Percentiles rank a stretch among this genome's conserved stretches.
Evolutionary conservation across 768 basidiomycete species (phyloP).

Genomic region (Saitozyma sp.): DNA sequence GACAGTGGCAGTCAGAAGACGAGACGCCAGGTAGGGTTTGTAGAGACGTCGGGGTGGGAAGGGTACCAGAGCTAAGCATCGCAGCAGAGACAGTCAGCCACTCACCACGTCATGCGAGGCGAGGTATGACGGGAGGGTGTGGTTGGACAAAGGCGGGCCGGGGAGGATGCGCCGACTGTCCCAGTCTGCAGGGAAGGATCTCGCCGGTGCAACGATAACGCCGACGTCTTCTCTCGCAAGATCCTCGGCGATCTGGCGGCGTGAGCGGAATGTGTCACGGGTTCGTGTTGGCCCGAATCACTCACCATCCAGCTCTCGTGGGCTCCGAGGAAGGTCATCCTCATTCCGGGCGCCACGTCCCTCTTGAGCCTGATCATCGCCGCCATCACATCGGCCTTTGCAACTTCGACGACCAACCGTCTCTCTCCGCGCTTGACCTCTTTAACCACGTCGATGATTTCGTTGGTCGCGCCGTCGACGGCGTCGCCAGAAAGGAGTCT

Average conservation of each 20-base stretch:
- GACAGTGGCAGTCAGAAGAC: constrained; percentile 57
- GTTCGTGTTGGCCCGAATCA: constrained; percentile 20
- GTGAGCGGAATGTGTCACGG: no score
- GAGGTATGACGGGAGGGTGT: constrained; percentile 64
- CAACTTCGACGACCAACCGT: constrained; percentile 64
- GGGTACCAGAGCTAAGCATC: neutral
- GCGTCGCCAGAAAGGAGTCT: constrained; percentile 60
- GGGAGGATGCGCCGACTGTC: constrained; percentile 64
- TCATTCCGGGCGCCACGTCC: constrained; percentile 60
- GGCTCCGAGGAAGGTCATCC: constrained; percentile 53
- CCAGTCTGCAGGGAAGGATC: constrained; percentile 74
- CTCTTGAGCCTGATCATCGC: constrained; percentile 65
- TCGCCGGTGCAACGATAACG: constrained; percentile 65
- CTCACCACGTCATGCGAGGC: constrained; percentile 66
- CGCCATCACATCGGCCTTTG: constrained; percentile 72
- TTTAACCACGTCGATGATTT: constrained; percentile 58
- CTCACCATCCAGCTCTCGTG: constrained; percentile 50
- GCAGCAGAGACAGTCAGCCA: constrained; percentile 52
- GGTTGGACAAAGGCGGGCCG: constrained; percentile 69
- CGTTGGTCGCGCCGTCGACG: constrained; percentile 39
- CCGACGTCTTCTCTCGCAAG: constrained; percentile 68
- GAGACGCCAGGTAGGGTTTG: neutral
- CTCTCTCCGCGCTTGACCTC: constrained; percentile 58
- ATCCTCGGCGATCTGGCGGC: constrained; percentile 63
- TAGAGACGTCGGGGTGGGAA: neutral